phyloP scores from a whole-genome alignment of 495 filamentous ascomycete species.

The Astrothelium subdiscretum region DNA sequence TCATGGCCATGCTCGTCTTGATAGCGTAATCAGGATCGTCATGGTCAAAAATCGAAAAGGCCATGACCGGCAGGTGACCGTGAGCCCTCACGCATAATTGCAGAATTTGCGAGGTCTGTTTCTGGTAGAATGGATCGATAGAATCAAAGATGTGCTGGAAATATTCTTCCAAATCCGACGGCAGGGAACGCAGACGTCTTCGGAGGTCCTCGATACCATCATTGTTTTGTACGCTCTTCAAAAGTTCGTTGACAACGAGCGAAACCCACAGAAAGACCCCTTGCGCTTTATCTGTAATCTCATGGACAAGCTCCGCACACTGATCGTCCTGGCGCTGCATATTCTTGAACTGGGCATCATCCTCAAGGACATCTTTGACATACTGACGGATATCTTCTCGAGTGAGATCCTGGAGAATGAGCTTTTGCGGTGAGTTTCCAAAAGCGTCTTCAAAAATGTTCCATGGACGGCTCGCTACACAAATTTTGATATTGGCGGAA shows the following conservation, averaged over 20 bases:
- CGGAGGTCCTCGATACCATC: slow-evolving; percentile 1
- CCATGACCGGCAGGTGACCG: background rate
- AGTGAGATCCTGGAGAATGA: slow-evolving; percentile 16
- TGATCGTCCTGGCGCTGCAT: background rate
- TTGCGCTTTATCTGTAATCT: background rate
- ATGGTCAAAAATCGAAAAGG: slow-evolving; percentile 2
- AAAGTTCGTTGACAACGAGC: slow-evolving; percentile 1
- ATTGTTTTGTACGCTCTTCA: slow-evolving; percentile 5
- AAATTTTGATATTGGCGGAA: slow-evolving; percentile 32
- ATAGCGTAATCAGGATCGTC: background rate
- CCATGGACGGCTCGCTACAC: slow-evolving; percentile 41
- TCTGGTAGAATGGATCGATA: slow-evolving; percentile 4
- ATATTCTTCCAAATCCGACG: slow-evolving; percentile 1
- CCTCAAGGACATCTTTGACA: slow-evolving; percentile 15
- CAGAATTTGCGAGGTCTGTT: slow-evolving; percentile 3
- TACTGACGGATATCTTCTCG: slow-evolving; percentile 24
- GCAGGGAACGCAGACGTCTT: background rate
- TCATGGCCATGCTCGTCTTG: background rate
- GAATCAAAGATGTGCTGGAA: slow-evolving; percentile 5
- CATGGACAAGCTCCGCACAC: slow-evolving; percentile 2
- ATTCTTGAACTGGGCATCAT: background rate
- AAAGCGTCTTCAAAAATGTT: slow-evolving; percentile 34
- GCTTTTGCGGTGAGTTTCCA: slow-evolving; percentile 8
- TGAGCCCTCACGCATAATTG: slow-evolving; percentile 1
- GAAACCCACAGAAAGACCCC: slow-evolving; percentile 5